Conservation (phyloP, 2,329 filamentous ascomycete species). For the Apiospora arundinis region DNA sequence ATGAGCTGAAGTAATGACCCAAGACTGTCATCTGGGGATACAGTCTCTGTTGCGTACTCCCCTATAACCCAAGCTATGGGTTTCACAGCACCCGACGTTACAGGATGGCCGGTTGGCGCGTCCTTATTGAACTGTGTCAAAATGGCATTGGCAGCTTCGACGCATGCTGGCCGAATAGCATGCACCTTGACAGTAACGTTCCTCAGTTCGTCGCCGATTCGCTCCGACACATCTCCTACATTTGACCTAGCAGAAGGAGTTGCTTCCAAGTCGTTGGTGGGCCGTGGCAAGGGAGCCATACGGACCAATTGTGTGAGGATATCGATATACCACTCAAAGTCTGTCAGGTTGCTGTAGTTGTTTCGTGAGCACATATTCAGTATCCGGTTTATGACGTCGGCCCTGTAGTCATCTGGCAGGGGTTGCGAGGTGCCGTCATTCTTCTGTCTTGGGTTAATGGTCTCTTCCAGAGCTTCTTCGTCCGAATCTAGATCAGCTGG, state of each 20-base stretch:
- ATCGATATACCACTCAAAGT: slow-evolving; percentile 98
- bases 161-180: slow-evolving; percentile 79
- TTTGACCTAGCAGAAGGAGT: slow-evolving; percentile 36
- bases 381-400: slow-evolving; percentile 82
- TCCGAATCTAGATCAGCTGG: slow-evolving; percentile 57
- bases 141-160: slow-evolving; percentile 82
- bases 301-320: slow-evolving; percentile 85
- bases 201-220: slow-evolving; percentile 83
- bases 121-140: slow-evolving; percentile 63
- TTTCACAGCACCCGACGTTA: slow-evolving; percentile 71
- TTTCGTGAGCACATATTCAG: slow-evolving; percentile 88
- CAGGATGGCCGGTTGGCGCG: slow-evolving; percentile 59
- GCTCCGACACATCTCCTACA: slow-evolving; percentile 64
- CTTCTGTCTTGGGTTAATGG: slow-evolving; percentile 42
- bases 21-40: slow-evolving; percentile 74
- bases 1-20: slow-evolving; percentile 74
- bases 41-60: slow-evolving; percentile 80
- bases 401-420: slow-evolving; percentile 84
- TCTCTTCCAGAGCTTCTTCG: slow-evolving; percentile 54
- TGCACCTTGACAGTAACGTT: slow-evolving; percentile 93
- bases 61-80: slow-evolving; percentile 86
- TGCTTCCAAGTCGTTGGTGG: slow-evolving; percentile 42
- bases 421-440: slow-evolving; percentile 56
- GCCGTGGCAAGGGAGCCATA: slow-evolving; percentile 62
- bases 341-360: slow-evolving; percentile 83